These are phyloP conservation scores for Canariomyces notabilis DNA, from an alignment of 2,329 filamentous ascomycete genomes.

Conservation along the genomic window DNA sequence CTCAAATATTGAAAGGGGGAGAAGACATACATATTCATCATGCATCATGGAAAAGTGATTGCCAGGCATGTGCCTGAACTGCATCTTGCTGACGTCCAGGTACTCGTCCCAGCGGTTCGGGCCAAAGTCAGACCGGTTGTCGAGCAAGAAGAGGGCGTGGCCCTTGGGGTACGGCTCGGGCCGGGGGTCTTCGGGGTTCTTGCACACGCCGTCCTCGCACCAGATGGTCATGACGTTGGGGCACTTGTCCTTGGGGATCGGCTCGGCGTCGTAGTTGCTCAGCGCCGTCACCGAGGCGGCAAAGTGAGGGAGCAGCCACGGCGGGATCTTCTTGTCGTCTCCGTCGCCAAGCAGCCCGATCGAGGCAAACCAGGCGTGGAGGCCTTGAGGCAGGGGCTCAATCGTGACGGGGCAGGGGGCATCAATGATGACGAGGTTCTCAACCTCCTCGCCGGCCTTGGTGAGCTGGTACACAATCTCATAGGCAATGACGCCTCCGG, in stretches of 20 bases:
- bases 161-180: conserved; percentile 56
- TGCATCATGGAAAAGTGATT: conserved; percentile 78
- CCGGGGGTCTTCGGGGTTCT: conserved; percentile 58
- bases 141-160: conserved; percentile 64
- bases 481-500: conserved; percentile 67
- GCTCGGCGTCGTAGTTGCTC: conserved; percentile 62
- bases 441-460: conserved; percentile 51
- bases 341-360: conserved; percentile 65
- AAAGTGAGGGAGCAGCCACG: conserved; percentile 73
- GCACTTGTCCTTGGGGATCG: conserved; percentile 53
- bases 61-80: conserved; percentile 61
- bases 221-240: conserved; percentile 63
- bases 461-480: conserved; percentile 59
- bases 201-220: conserved; percentile 70
- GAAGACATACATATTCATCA: conserved; percentile 39
- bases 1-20: not conserved
- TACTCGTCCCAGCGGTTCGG: conserved; percentile 67
- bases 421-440: conserved; percentile 60
- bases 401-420: conserved; percentile 62
- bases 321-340: conserved; percentile 56
- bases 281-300: conserved; percentile 62
- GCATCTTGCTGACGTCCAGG: conserved; percentile 56
- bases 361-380: conserved; percentile 68
- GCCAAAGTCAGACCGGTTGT: conserved; percentile 67
- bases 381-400: conserved; percentile 56